Evolutionary conservation across 495 filamentous ascomycete species (phyloP).

Genomic region (Corynascus novoguineensis): DNA sequence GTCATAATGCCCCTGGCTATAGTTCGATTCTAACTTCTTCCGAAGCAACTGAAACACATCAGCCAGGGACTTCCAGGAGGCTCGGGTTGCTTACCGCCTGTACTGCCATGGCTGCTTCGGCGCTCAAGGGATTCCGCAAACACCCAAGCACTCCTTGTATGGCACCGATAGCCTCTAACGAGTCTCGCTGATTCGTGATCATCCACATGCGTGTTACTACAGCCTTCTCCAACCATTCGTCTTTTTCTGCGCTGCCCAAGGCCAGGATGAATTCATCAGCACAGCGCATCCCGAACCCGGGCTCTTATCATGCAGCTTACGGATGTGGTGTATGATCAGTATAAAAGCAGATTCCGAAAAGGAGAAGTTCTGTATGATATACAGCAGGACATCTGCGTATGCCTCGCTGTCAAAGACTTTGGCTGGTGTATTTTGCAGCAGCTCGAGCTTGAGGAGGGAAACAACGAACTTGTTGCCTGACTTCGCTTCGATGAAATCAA

Average conservation of each 20-base stretch:
- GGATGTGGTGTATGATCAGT: slow-evolving; percentile 62
- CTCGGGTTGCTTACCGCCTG: slow-evolving; percentile 52
- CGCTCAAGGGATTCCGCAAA: slow-evolving; percentile 36
- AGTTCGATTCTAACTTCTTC: slow-evolving; percentile 62
- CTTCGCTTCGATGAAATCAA: slow-evolving; percentile 55
- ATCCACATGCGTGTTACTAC: slow-evolving; percentile 60
- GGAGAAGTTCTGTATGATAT: slow-evolving; percentile 53
- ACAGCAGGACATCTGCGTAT: slow-evolving; percentile 47
- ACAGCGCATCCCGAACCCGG: slow-evolving; percentile 47
- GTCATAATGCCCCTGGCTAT: slow-evolving; percentile 47
- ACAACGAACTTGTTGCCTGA: slow-evolving; percentile 58
- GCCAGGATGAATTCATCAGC: slow-evolving; percentile 55
- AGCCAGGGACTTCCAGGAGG: background rate
- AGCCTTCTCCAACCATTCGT: slow-evolving; percentile 58
- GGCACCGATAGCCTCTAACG: slow-evolving; percentile 20
- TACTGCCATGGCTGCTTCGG: slow-evolving; percentile 60
- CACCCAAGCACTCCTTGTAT: slow-evolving; percentile 19
- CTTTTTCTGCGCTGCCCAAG: slow-evolving; percentile 39
- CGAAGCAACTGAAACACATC: slow-evolving; percentile 58
- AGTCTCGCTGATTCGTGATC: slow-evolving; percentile 36
- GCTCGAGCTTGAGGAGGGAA: slow-evolving; percentile 63
- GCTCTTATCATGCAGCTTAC: slow-evolving; percentile 55
- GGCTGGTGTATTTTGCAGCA: slow-evolving; percentile 44
- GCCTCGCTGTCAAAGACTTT: slow-evolving; percentile 44
- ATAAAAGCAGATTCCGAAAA: slow-evolving; percentile 61